These are phyloP conservation scores for Fusarium nisikadoi DNA, from an alignment of 2,329 filamentous ascomycete genomes.

Conservation along the genomic window DNA sequence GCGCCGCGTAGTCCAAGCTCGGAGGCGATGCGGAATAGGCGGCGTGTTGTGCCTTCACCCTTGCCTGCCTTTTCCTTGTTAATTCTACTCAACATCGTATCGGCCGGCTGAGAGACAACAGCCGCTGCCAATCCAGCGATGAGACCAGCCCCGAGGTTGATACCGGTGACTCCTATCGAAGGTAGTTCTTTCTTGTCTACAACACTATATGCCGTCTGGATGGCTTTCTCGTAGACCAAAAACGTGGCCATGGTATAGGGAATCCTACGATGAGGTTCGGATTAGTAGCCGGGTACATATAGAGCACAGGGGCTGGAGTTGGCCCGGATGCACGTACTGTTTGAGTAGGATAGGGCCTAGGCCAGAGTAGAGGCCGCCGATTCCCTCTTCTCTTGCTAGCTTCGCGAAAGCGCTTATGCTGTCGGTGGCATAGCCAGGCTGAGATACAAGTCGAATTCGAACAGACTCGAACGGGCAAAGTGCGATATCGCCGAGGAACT, in stretches of 20 bases:
- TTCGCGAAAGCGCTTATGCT: neutral
- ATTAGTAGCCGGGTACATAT: neutral
- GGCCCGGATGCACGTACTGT: neutral
- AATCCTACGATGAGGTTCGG: neutral
- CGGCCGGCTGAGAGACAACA: neutral
- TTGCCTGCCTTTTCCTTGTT: neutral
- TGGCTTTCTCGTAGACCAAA: neutral
- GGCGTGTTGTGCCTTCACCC: neutral
- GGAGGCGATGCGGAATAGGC: neutral
- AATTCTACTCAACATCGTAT: neutral
- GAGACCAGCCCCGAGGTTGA: neutral
- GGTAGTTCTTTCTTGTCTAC: neutral
- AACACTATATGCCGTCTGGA: neutral
- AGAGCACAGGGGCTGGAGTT: neutral
- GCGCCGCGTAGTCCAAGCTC: neutral
- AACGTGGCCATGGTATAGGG: neutral
- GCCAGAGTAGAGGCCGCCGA: neutral
- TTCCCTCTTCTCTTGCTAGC: neutral
- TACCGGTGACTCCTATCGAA: neutral
- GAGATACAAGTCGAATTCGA: neutral
- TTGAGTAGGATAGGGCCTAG: neutral
- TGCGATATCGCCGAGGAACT: neutral
- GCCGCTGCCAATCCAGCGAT: neutral
- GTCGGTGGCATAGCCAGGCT: neutral
- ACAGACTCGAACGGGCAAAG: neutral